Evolutionary conservation across 192 early-diverging fungal species (phyloP).

Genomic region (Backusella liffmaniae): DNA sequence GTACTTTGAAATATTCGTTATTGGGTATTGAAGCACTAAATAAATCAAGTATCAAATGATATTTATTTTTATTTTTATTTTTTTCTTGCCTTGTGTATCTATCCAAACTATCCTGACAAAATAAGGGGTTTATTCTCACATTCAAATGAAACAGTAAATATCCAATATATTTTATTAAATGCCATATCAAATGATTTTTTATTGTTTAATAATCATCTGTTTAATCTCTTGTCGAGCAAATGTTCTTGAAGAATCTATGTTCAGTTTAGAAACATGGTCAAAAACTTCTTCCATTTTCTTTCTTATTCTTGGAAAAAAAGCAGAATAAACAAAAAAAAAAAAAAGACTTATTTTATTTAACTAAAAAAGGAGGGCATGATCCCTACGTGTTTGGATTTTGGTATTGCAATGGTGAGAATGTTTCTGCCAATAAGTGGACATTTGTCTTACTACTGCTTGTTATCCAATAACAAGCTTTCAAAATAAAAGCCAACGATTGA

Average conservation of each 20-base stretch:
- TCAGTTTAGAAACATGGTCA: background rate
- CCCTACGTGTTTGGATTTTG: background rate
- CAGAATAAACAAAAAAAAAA: background rate
- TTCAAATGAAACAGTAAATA: background rate
- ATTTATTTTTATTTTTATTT: background rate
- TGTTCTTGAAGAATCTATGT: conserved; percentile 3
- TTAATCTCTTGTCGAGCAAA: background rate
- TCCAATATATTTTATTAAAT: background rate
- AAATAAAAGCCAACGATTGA: background rate
- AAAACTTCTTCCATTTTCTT: background rate
- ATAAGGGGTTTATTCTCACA: background rate
- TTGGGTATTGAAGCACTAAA: too few species aligned
- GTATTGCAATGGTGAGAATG: background rate
- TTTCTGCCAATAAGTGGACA: background rate
- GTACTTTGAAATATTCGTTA: too few species aligned
- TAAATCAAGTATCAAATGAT: background rate
- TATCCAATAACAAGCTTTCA: background rate
- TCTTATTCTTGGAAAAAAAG: background rate
- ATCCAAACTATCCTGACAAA: background rate
- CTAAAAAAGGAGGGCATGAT: background rate
- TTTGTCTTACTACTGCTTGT: background rate
- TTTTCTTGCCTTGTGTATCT: background rate
- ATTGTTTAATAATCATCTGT: background rate
- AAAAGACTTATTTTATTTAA: background rate
- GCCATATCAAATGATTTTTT: background rate